Conservation (phyloP, 2,329 filamentous ascomycete species). For the Fusarium sp. region DNA sequence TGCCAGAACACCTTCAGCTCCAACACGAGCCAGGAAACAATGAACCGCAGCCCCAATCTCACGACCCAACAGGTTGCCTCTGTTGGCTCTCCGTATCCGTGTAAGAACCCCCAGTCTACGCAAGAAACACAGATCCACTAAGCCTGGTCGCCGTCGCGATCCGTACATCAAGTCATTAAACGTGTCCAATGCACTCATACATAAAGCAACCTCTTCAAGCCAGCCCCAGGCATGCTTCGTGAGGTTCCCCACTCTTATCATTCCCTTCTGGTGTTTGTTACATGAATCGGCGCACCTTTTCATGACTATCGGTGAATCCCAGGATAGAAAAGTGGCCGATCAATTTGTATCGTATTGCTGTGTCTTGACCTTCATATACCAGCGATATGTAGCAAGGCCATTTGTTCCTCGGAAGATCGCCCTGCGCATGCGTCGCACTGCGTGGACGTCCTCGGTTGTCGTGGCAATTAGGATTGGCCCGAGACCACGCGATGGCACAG, state of each 20-base stretch:
- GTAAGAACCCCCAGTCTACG: conserved; percentile 42
- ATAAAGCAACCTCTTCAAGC: conserved; percentile 3
- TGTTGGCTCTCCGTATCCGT: conserved; percentile 30
- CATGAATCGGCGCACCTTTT: background rate
- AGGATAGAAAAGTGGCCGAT: background rate
- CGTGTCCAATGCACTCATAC: conserved; percentile 34
- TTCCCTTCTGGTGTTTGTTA: conserved; percentile 8
- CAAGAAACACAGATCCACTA: conserved; percentile 29
- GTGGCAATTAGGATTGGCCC: background rate
- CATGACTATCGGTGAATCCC: background rate
- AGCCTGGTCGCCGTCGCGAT: conserved; percentile 38
- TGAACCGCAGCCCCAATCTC: conserved; percentile 8
- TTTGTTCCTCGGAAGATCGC: conserved; percentile 3
- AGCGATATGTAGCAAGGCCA: background rate
- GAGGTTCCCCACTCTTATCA: background rate
- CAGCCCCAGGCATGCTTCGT: background rate
- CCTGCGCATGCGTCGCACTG: conserved; percentile 18
- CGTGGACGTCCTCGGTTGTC: conserved; percentile 5
- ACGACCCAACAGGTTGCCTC: conserved; percentile 36
- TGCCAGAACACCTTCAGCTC: conserved; percentile 43
- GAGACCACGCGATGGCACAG: background rate
- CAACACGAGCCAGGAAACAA: conserved; percentile 26
- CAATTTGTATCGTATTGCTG: conserved; percentile 3
- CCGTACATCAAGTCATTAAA: conserved; percentile 37
- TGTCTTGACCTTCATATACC: background rate